Conservation (phyloP, 352 stramenopile genomes). For the Pythium grandisporangium region DNA sequence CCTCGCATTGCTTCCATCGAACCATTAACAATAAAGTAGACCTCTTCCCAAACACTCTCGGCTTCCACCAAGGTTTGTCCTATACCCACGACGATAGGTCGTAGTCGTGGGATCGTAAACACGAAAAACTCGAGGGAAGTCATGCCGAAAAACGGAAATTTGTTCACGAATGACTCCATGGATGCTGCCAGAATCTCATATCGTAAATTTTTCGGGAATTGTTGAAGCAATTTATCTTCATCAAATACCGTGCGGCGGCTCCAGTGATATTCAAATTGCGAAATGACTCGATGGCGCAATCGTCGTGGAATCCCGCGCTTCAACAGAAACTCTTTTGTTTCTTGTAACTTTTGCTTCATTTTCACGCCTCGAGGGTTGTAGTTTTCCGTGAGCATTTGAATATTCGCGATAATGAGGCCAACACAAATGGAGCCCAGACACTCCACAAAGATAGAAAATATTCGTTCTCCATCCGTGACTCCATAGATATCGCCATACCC, state of each 20-base stretch:
- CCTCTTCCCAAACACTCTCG: constrained; percentile 74
- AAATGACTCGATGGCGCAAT: constrained; percentile 58
- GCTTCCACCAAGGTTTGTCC: constrained; percentile 58
- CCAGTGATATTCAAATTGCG: constrained; percentile 80
- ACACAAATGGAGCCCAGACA: constrained; percentile 81
- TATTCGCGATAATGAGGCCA: constrained; percentile 90
- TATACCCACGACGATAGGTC: constrained; percentile 49
- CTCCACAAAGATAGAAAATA: constrained; percentile 83
- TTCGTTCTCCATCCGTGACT: constrained; percentile 62
- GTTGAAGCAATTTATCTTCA: constrained; percentile 46
- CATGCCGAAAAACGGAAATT: constrained; percentile 67
- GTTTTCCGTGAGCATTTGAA: constrained; percentile 89
- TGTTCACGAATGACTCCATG: constrained; percentile 70
- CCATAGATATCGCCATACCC: constrained; percentile 88
- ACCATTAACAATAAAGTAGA: constrained; percentile 62
- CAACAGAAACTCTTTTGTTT: constrained; percentile 76
- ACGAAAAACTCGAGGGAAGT: constrained; percentile 75
- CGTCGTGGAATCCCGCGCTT: constrained; percentile 54
- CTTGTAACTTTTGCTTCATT: constrained; percentile 61
- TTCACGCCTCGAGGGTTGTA: constrained; percentile 77
- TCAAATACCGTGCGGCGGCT: constrained; percentile 64
- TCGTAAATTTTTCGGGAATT: constrained; percentile 62
- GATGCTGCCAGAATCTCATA: constrained; percentile 75
- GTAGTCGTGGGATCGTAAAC: constrained; percentile 40
- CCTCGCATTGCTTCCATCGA: constrained; percentile 46